Evolutionary conservation across 1,284 basidiomycete genomes (phyloP), one percentile per base, ranked within the genome.

Genomic region (Bjerkandera adusta): DNA sequence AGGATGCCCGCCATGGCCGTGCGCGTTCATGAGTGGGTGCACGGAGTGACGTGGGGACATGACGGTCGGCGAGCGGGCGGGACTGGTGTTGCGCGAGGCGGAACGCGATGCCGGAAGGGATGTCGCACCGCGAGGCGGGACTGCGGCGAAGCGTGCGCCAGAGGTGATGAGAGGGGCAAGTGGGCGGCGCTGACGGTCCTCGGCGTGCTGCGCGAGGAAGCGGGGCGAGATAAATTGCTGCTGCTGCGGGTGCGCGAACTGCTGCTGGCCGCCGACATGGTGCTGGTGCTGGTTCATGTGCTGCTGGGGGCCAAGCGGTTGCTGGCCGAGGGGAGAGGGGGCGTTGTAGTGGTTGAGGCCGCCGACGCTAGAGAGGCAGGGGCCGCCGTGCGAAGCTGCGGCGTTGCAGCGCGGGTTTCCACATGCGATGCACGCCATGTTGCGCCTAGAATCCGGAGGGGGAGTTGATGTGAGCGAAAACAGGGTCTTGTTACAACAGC

Each of bases 371-470:
- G 68, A 59, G 26, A 65, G 57, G 25, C 67, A 62, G 40, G 72
- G 71, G 20, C 64, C 53, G 20, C 67, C 53, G 20, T 50, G 55
- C 46, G 21, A 24, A 48, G 21, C 15, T 26, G 48, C 27, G 62
- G 49, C 49, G 61, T 61, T 59, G 13, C 73, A 67, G 45, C 85
- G 76, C 22, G 83, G 74, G 57, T 70, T 76, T 50, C 84, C 83
- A 57, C 87, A 89, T 32, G 80, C 82, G 55, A 87, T 85, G 67
- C 86, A 89, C 20, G 75, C 67, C 34, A 79, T 57, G 64, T 89
- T 89, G 47, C 87, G 83, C 51, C 86, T 89, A 63, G n/a, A n/a
- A n/a, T n/a, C n/a, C n/a, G n/a, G n/a, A 68, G 68, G 48, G 70
- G 55, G 47, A 71, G 66, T 65, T 11, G n/a, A 22, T 42, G 25